phyloP scores from a whole-genome alignment of 805 yeast genomes.

The Tetrapisispora arboricola region DNA sequence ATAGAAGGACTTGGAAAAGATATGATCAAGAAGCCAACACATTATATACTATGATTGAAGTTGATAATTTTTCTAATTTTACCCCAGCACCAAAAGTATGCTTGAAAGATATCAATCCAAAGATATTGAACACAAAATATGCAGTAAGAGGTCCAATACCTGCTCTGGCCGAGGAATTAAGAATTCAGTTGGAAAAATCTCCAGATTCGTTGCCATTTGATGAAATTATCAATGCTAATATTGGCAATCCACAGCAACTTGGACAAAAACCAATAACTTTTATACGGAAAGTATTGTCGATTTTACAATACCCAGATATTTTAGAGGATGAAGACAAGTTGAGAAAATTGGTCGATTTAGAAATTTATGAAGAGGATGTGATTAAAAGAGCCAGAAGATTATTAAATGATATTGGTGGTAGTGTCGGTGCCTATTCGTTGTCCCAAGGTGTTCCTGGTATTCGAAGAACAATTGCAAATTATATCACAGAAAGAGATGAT shows the following conservation, averaged over 20 bases:
- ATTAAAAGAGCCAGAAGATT: constrained; percentile 56
- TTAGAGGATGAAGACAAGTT: constrained; percentile 25
- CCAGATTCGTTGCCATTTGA: constrained; percentile 65
- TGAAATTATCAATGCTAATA: constrained; percentile 76
- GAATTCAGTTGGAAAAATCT: constrained; percentile 40
- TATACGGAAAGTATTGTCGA: constrained; percentile 79
- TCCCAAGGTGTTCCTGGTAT: constrained; percentile 77
- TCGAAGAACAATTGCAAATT: constrained; percentile 70
- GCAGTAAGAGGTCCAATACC: constrained; percentile 97
- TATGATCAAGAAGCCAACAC: no score
- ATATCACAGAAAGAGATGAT: constrained; percentile 69
- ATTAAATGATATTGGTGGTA: constrained; percentile 49
- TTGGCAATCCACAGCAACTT: constrained; percentile 96
- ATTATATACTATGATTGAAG: background rate
- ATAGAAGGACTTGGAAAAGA: no score
- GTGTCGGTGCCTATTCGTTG: constrained; percentile 90
- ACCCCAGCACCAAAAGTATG: constrained; percentile 18
- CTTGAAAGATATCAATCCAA: constrained; percentile 51
- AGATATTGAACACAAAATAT: constrained; percentile 76
- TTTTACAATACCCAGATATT: constrained; percentile 76
- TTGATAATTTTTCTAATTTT: background rate
- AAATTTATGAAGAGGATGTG: constrained; percentile 52
- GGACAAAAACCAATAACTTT: constrained; percentile 91
- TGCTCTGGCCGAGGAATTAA: constrained; percentile 76
- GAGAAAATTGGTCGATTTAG: background rate